Percentiles rank a stretch among this genome's conserved stretches.
Conservation (phyloP, 139 green algal species). For the Gonium pectorale region DNA sequence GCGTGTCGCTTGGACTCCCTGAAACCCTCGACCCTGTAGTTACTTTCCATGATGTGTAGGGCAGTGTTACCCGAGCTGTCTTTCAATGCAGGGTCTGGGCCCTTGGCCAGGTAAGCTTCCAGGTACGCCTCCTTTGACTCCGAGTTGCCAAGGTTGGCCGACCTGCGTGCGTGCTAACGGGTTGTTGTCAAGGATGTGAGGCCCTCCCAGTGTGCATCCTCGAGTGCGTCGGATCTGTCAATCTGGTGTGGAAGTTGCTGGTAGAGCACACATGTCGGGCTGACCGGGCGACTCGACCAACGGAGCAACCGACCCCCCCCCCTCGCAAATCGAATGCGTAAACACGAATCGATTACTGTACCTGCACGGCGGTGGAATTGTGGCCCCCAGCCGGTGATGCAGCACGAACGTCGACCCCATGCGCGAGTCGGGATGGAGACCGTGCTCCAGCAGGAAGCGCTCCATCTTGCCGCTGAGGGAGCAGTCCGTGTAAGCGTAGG, state of each 20-base stretch:
- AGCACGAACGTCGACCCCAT: background rate
- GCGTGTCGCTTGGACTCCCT: background rate
- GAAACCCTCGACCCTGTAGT: background rate
- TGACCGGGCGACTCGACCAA: background rate
- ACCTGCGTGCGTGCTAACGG: too few relatives aligned
- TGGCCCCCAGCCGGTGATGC: background rate
- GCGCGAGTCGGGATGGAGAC: background rate
- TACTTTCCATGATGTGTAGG: background rate
- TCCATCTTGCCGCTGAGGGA: too few relatives aligned
- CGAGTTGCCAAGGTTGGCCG: background rate
- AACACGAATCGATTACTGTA: background rate
- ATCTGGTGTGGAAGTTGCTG: too few relatives aligned
- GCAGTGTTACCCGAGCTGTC: background rate
- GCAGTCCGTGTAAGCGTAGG: too few relatives aligned
- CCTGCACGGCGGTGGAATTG: background rate
- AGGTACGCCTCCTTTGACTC: background rate
- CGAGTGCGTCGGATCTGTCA: too few relatives aligned
- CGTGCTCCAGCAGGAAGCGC: background rate
- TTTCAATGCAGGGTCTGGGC: background rate
- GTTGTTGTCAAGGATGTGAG: too few relatives aligned
- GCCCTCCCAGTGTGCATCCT: too few relatives aligned
- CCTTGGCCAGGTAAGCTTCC: background rate
- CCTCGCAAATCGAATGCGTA: background rate
- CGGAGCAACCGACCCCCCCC: background rate
- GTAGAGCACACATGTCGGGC: too few relatives aligned